phyloP scores from a whole-genome alignment of 2,329 filamentous ascomycete species.

The Talaromyces sp. region DNA sequence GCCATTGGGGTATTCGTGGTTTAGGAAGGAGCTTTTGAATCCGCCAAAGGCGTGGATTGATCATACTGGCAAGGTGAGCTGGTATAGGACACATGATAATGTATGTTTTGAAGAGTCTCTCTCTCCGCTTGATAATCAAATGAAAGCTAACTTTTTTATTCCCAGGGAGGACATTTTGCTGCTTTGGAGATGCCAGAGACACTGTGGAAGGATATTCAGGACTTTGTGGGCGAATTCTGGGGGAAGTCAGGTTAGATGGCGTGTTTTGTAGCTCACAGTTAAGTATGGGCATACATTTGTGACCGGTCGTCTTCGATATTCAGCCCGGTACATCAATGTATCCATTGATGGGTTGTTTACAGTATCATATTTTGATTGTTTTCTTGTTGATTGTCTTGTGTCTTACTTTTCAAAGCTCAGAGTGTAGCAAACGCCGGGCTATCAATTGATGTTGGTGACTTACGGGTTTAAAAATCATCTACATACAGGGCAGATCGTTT shows the following conservation, averaged over 20 bases:
- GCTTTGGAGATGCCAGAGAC: neutral
- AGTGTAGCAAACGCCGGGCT: neutral
- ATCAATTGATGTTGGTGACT: neutral
- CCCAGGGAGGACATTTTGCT: neutral
- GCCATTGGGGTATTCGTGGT: conserved; percentile 1
- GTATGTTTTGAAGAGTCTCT: neutral
- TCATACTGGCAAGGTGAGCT: neutral
- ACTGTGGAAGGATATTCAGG: neutral
- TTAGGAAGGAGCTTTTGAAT: conserved; percentile 1
- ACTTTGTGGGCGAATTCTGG: neutral
- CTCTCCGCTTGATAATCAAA: neutral
- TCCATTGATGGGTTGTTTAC: neutral
- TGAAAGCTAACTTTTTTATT: neutral
- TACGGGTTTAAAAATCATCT: neutral
- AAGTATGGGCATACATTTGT: neutral
- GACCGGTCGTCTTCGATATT: too few relatives aligned
- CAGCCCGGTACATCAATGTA: neutral
- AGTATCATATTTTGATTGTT: neutral
- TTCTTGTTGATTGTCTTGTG: neutral
- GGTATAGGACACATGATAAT: conserved; percentile 1
- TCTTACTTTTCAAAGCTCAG: neutral
- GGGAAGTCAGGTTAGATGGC: neutral
- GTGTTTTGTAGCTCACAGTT: neutral
- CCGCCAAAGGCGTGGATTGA: conserved; percentile 1
- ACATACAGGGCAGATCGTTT: neutral